A percentile compares a stretch with the other conserved stretches of the same genome.
Evolutionary conservation across 2,329 filamentous ascomycete species (phyloP).

Genomic region (Alternaria brassicae): DNA sequence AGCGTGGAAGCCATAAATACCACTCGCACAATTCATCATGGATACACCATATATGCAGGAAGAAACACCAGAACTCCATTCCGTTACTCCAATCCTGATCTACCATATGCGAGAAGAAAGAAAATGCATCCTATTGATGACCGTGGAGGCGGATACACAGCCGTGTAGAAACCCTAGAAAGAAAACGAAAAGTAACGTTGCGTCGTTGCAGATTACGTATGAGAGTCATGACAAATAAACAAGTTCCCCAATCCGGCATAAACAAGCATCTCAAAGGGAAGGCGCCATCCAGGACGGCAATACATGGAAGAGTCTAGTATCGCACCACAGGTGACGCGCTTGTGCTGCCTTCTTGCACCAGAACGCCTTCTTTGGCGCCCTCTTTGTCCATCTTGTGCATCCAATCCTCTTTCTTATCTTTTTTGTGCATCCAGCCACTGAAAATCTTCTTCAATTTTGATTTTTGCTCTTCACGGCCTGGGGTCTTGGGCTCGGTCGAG

Average conservation of each 20-base stretch:
- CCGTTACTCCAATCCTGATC: not conserved
- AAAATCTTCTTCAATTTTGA: constrained; percentile 47
- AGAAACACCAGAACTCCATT: not conserved
- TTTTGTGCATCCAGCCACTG: constrained; percentile 46
- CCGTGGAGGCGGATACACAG: constrained; percentile 5
- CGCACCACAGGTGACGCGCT: constrained; percentile 41
- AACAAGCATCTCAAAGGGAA: not conserved
- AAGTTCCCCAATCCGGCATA: too few relatives aligned
- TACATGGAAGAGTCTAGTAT: constrained; percentile 31
- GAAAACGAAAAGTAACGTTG: not conserved
- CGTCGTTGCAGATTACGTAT: constrained; percentile 28
- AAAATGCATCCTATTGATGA: not conserved
- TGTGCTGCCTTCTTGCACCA: constrained; percentile 41
- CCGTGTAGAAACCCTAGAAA: not conserved
- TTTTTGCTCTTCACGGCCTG: constrained; percentile 38
- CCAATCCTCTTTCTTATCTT: constrained; percentile 51
- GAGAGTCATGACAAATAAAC: constrained; percentile 13
- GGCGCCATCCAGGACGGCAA: not conserved
- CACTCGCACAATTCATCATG: not conserved
- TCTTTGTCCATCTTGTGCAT: constrained; percentile 53
- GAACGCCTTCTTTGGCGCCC: constrained; percentile 51
- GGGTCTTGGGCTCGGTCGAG: constrained; percentile 26
- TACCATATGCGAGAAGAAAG: not conserved
- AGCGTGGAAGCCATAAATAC: too few relatives aligned
- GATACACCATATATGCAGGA: not conserved